Evolutionary conservation across 1,284 basidiomycete species (phyloP), one percentile per base, ranked within the genome.

Genomic region (Peniophora sp.): DNA sequence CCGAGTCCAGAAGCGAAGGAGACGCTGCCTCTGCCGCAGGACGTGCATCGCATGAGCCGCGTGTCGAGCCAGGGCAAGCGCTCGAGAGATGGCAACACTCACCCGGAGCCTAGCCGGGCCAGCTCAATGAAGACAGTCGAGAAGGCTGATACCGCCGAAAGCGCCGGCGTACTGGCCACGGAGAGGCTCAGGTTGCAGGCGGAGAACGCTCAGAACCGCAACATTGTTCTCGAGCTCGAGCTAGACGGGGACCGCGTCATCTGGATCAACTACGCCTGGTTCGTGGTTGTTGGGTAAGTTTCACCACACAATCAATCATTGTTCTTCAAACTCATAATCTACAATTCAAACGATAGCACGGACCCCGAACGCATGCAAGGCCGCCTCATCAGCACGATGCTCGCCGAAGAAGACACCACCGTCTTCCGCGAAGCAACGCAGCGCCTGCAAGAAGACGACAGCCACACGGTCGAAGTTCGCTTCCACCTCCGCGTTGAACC

Each of bases 221-320:
- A 96, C 59, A 92, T 97, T 49, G 90, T 99, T 27, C 80, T 99
- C 75, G 97, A 99, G 67, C 81, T 99, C 23, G 88, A 87, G 63
- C 74, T 98, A 55, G 92, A 97, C 63, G 93, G 92, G 6, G 93
- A 98, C 64, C 87, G 95, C 62, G 78, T 91, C 56, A 75, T 88
- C 56, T 99, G 95, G 85, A 78, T 97, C 51, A 99, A 97, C 69
- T 92, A 96, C 61, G 92, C 95, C 0, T 92, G 97, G 91, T 77
- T 83, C 58, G 83, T 88, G 48, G 91, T 99, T 23, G 81, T 96
- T 48, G 96, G 96, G 94, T 96, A 68, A 60, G 92, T 76, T 34
- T 48, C 50, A 32, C 49, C 49, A 48, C 49, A 51, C 42, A 50
- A 48, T 37, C 15, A 22, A 34, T 47, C 50, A 46, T 43, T 55